phyloP scores from a whole-genome alignment of 768 basidiomycete genomes.

The Auriscalpium orientale region DNA sequence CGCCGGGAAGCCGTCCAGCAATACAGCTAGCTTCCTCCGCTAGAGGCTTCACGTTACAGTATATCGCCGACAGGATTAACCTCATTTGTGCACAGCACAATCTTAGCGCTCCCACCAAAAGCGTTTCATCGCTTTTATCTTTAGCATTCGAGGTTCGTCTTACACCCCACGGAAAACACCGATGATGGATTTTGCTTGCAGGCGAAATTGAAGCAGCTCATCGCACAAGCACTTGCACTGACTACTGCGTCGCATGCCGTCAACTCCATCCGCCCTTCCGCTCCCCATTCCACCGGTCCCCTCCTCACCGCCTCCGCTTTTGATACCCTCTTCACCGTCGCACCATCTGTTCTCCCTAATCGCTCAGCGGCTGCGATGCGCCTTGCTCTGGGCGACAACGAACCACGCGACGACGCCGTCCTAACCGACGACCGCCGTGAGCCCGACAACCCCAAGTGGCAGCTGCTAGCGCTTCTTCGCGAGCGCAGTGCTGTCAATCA shows the following conservation, averaged over 20 bases:
- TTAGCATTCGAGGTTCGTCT: constrained; percentile 65
- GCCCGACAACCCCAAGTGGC: constrained; percentile 65
- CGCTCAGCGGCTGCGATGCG: constrained; percentile 72
- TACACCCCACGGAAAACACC: not conserved
- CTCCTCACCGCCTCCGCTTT: constrained; percentile 64
- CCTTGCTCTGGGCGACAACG: constrained; percentile 49
- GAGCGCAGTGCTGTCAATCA: constrained; percentile 62
- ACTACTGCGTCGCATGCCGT: constrained; percentile 72
- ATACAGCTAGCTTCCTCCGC: constrained; percentile 70
- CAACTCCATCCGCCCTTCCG: constrained; percentile 62
- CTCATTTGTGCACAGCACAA: constrained; percentile 77
- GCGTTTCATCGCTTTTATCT: constrained; percentile 62
- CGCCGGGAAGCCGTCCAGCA: constrained; percentile 62
- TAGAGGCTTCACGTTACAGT: constrained; percentile 65
- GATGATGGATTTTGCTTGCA: constrained; percentile 19
- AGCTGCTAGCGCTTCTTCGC: constrained; percentile 65
- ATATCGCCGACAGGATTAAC: constrained; percentile 73
- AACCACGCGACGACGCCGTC: constrained; percentile 47
- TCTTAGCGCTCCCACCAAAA: constrained; percentile 49
- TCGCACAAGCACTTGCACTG: constrained; percentile 71
- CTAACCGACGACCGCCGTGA: constrained; percentile 50
- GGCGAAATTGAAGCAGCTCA: constrained; percentile 80
- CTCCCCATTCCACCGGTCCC: constrained; percentile 26
- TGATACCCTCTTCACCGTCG: constrained; percentile 68
- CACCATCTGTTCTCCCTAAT: constrained; percentile 73